Evolutionary conservation across 169 alveolate species (phyloP), one percentile per base, ranked within the genome.

Genomic region (Plasmodium gonderi): DNA sequence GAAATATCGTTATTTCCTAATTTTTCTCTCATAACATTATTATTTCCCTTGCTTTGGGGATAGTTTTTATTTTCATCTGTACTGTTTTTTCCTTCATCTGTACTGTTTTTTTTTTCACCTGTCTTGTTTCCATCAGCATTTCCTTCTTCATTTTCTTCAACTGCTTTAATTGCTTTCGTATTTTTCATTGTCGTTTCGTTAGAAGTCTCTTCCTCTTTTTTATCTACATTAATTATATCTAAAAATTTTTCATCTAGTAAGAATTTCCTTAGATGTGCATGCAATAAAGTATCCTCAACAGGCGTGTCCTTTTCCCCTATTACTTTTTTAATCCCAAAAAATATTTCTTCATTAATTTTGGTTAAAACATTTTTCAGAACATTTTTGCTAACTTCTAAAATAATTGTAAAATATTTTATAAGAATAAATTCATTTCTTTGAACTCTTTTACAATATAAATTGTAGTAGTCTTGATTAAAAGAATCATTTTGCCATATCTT

Each of bases 321-420:
- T 33, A 54, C n/a, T 40, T 74, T 87, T 49, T 67, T 67, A 36
- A 31, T 38, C 47, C 45, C 93, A 23, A 29, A 5, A 17, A 60
- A 75, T 31, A 87, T 40, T 23, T 40, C 72, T 26, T 75, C 68
- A 47, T 87, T 54, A 40, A 87, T 75, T 60, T 51, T 87, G 1
- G 44, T 29, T 23, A 87, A 47, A 2, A 60, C 40, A 8, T 87
- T 87, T 36, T 75, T 87, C 67, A 87, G 44, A 54, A 87, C 79
- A 45, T 40, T 74, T 54, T 87, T 87, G 47, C 89, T 87, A 36
- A 87, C 29, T 17, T 87, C 93, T 40, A 87, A 45, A 23, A 87
- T 36, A 26, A 87, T 51, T n/a, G 85, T 87, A 44, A 20, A 87
- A 75, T 87, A 87, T 87, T 87, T 87, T 26, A 87, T 87, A 20